Evolutionary conservation across 345 rosid genomes (phyloP), one percentile per base, ranked within the genome.

Genomic region (Excoecaria agallocha): DNA sequence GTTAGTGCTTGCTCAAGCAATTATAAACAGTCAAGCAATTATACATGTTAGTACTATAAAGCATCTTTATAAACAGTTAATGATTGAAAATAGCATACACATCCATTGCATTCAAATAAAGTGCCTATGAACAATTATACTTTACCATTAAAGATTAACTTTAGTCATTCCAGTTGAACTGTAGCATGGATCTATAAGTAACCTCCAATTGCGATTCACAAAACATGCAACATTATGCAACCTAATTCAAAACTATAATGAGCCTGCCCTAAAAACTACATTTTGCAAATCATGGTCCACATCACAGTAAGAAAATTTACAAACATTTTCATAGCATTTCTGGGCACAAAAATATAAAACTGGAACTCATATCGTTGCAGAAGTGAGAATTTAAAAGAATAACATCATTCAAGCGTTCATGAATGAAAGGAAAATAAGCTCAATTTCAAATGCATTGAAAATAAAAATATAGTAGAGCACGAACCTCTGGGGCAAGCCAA

Each of bases 401-500:
- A n/a, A 25, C 24, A 35, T 11, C 12, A 8, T 9, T 3, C 9
- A 1, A 10, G 6, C 4, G 12, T 25, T 24, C 7, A 5, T 1
- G 48, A 43, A 6, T 43, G 15, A n/a, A 61, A 61, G 43, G 15
- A 16, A 30, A 70, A 37, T 12, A 73, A 19, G 20, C 1, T 25
- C 45, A 59, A n/a, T 45, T 74, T 43, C 54, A 35, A 55, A 65
- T 41, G 43, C 52, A 66, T 16, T 38, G 15, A 43, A 43, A 6
- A 43, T 30, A 30, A 30, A 30, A 30, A 30, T 30, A 30, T 30
- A 30, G 30, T 30, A 30, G 30, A 75, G 65, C 20, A 87, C 93
- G 60, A 37, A 91, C 97, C 98, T 94, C 98, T 7, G 97, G 98
- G 81, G 97, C 97, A 76, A 92, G 90, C 98, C 98, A 94, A 7